These are phyloP conservation scores for Boeremia exigua DNA, from an alignment of 2,329 filamentous ascomycete genomes.

Conservation along the genomic window DNA sequence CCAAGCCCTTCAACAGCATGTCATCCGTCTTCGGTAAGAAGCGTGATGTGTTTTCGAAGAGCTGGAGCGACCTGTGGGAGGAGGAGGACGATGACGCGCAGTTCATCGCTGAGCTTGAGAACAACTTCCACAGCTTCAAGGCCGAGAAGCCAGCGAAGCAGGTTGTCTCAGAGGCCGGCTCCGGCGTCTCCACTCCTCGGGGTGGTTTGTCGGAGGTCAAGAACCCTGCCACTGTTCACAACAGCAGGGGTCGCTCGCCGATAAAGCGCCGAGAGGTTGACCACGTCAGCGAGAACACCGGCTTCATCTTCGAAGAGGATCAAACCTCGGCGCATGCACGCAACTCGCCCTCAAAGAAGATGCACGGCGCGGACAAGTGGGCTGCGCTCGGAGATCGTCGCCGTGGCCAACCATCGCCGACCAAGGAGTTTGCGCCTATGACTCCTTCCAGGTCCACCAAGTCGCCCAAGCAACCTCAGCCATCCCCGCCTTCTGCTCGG, in stretches of 20 bases:
- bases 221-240: constrained; percentile 60
- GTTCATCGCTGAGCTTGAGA: constrained; percentile 63
- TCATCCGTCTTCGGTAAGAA: constrained; percentile 80
- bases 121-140: constrained; percentile 57
- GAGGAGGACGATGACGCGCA: constrained; percentile 83
- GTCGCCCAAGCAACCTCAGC: constrained; percentile 41
- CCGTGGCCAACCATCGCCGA: constrained; percentile 60
- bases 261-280: constrained; percentile 58
- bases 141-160: constrained; percentile 46
- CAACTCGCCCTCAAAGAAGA: constrained; percentile 72
- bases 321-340: constrained; percentile 48
- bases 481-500: constrained; percentile 42
- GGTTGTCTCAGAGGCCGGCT: constrained; percentile 48
- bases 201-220: constrained; percentile 61
- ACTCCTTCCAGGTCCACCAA: constrained; percentile 52
- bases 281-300: constrained; percentile 70
- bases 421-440: constrained; percentile 31
- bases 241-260: constrained; percentile 50
- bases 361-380: constrained; percentile 80
- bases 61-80: constrained; percentile 98
- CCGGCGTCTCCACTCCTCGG: constrained; percentile 57
- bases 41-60: constrained; percentile 86
- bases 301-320: constrained; percentile 76
- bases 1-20: constrained; percentile 70
- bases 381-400: constrained; percentile 83